These are phyloP conservation scores for Clarireedia homoeocarpa DNA, from an alignment of 2,329 filamentous ascomycete species.

Conservation along the genomic window DNA sequence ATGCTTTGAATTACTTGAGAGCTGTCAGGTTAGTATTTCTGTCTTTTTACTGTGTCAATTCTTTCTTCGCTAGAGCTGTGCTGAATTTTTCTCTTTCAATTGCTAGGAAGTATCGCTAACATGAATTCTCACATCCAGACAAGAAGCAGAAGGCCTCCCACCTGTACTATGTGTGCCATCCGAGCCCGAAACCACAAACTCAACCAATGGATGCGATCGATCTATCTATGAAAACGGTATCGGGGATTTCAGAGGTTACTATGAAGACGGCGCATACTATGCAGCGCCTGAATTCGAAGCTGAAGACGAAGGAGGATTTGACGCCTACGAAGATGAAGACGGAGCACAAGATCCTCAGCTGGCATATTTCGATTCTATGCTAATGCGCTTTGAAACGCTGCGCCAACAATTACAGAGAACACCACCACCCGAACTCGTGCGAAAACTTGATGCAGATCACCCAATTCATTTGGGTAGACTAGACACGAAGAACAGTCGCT, in stretches of 20 bases:
- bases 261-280: slow-evolving; percentile 72
- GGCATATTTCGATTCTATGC: slow-evolving; percentile 60
- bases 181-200: slow-evolving; percentile 28
- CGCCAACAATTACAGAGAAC: slow-evolving; percentile 50
- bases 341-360: slow-evolving; percentile 41
- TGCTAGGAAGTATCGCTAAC: slow-evolving; percentile 29
- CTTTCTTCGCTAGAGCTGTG: slow-evolving; percentile 22
- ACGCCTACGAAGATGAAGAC: slow-evolving; percentile 22
- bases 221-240: slow-evolving; percentile 42
- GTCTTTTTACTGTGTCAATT: background rate
- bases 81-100: slow-evolving; percentile 31
- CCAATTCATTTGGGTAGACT: slow-evolving; percentile 38
- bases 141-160: slow-evolving; percentile 68
- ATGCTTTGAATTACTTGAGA: slow-evolving; percentile 60
- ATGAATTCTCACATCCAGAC: slow-evolving; percentile 43
- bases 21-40: slow-evolving; percentile 56
- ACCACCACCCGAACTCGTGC: slow-evolving; percentile 45
- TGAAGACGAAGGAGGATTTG: slow-evolving; percentile 25
- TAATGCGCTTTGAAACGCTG: slow-evolving; percentile 56
- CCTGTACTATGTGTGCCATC: slow-evolving; percentile 59
- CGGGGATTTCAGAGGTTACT: slow-evolving; percentile 56
- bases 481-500: slow-evolving; percentile 36
- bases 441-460: slow-evolving; percentile 43
- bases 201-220: slow-evolving; percentile 11
- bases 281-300: slow-evolving; percentile 38